Conservation (phyloP, 2,329 filamentous ascomycete genomes). For the Stagonosporopsis vannaccii region DNA sequence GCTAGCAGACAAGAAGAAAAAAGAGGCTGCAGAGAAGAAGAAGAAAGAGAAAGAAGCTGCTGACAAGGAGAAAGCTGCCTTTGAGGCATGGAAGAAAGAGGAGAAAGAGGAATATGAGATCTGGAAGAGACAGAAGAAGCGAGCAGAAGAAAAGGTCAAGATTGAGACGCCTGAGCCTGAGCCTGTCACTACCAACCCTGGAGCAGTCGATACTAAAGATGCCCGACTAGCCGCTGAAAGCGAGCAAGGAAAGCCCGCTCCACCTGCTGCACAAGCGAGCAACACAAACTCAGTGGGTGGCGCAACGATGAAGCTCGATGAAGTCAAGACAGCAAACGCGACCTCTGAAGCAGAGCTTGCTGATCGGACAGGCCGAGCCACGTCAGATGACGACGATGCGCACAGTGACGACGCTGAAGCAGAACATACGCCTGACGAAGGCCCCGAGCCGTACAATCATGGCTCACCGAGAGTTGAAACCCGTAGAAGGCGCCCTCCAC, state of each 20-base stretch:
- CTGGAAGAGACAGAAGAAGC: constrained; percentile 31
- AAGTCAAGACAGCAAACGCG: neutral
- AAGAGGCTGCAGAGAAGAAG: constrained; percentile 42
- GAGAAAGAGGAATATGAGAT: constrained; percentile 33
- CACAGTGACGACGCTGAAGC: neutral
- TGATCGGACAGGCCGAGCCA: neutral
- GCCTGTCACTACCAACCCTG: neutral
- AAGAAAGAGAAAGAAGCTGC: constrained; percentile 37
- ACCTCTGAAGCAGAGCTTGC: neutral
- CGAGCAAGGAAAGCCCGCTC: neutral
- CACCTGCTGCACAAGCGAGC: neutral
- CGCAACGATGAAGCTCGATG: neutral
- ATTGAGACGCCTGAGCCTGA: neutral
- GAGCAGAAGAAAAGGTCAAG: constrained; percentile 5
- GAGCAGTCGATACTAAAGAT: neutral
- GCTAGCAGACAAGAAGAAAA: constrained; percentile 48
- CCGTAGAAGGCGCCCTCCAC: neutral
- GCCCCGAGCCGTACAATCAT: neutral
- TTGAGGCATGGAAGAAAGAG: constrained; percentile 47
- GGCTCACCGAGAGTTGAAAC: neutral
- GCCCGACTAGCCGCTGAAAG: neutral
- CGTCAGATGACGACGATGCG: neutral
- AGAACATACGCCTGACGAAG: neutral
- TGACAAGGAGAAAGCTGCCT: constrained; percentile 42
- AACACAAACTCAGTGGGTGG: neutral